phyloP scores from a whole-genome alignment of 2,329 filamentous ascomycete species.

The Akanthomyces uredinophilus region DNA sequence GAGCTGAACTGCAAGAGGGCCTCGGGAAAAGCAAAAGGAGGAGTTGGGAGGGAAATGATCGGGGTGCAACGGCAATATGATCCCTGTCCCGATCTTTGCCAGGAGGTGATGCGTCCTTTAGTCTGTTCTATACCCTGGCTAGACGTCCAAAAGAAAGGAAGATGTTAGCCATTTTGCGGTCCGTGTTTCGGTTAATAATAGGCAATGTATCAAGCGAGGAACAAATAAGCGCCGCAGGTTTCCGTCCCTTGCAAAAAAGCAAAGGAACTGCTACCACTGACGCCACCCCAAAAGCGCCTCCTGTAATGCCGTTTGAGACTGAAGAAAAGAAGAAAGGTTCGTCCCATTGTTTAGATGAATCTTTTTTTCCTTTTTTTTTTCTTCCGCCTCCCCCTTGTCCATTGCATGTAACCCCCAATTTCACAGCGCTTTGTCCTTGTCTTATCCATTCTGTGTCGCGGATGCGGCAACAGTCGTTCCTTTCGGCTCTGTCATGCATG shows the following conservation, averaged over 20 bases:
- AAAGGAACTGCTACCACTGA: neutral
- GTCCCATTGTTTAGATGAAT: constrained; percentile 11
- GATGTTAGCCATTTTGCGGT: constrained; percentile 2
- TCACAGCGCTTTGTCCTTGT: constrained; percentile 9
- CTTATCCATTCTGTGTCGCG: constrained; percentile 7
- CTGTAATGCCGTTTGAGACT: neutral
- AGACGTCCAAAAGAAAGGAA: neutral
- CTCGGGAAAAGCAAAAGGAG: neutral
- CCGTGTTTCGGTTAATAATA: neutral
- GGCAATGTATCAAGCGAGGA: neutral
- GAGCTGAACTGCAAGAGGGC: neutral
- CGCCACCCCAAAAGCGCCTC: neutral
- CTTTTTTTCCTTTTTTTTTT: neutral
- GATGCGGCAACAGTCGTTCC: neutral
- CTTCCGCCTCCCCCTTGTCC: neutral
- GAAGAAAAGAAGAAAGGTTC: neutral
- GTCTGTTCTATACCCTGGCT: neutral
- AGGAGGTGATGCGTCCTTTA: neutral
- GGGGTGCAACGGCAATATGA: neutral
- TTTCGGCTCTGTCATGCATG: neutral
- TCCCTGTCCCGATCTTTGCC: neutral
- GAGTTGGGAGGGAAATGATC: neutral
- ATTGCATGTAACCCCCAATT: neutral
- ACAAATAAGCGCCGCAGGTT: neutral
- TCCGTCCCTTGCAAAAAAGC: neutral